phyloP scores from a whole-genome alignment of 2,329 filamentous ascomycete genomes.

The Alternaria viburni region DNA sequence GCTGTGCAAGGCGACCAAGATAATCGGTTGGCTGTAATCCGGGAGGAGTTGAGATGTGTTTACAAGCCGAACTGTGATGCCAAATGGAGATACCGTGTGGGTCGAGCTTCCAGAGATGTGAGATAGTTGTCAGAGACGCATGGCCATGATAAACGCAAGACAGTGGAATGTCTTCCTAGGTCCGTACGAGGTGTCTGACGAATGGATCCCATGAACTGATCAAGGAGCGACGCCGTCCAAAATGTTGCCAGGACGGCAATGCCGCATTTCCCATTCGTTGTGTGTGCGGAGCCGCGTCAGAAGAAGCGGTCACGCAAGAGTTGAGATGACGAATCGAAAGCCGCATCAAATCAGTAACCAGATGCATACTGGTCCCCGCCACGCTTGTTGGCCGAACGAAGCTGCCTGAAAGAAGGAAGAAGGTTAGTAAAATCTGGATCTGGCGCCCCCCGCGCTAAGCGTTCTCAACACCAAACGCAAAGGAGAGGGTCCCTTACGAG shows the following conservation, averaged over 20 bases:
- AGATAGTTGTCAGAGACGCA: slow-evolving; percentile 35
- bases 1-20: slow-evolving; percentile 34
- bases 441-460: slow-evolving; percentile 71
- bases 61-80: slow-evolving; percentile 28
- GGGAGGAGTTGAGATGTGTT: slow-evolving; percentile 24
- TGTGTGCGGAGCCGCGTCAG: slow-evolving; percentile 40
- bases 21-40: slow-evolving; percentile 22
- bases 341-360: slow-evolving; percentile 56
- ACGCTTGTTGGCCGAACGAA: slow-evolving; percentile 60
- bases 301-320: slow-evolving; percentile 46
- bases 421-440: slow-evolving; percentile 58
- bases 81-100: slow-evolving; percentile 34
- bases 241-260: slow-evolving; percentile 48
- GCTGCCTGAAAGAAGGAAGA: slow-evolving; percentile 54
- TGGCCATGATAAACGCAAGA: slow-evolving; percentile 33
- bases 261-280: slow-evolving; percentile 54
- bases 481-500: slow-evolving; percentile 89
- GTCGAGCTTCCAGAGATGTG: slow-evolving; percentile 40
- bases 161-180: slow-evolving; percentile 37
- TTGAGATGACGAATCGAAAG: slow-evolving; percentile 50
- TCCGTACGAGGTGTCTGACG: slow-evolving; percentile 42
- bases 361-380: slow-evolving; percentile 56
- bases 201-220: slow-evolving; percentile 46
- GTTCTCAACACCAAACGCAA: slow-evolving; percentile 81
- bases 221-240: slow-evolving; percentile 48